Evolutionary conservation across 345 rosid species (phyloP), one percentile per base, ranked within the genome.

Genomic region (Eucalyptus microcorys): DNA sequence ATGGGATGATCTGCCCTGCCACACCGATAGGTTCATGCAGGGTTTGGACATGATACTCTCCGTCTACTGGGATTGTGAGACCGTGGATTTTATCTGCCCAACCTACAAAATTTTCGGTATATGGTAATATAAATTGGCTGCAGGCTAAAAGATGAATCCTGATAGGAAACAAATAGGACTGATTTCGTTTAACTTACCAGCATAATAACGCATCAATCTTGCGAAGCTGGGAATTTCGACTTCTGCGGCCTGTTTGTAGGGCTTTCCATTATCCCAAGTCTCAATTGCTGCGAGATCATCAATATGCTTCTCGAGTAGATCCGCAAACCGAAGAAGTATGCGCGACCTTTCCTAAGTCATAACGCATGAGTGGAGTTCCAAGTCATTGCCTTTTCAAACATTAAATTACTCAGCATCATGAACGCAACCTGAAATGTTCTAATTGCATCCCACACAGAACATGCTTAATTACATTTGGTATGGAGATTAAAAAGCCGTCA

Each of bases 241-340:
- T 40, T 92, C 88, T 49, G 95, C 95, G 88, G 98, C 87, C 88
- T 97, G 99, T 85, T 94, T 95, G 85, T 87, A 97, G n/a, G 99
- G 95, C 89, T 98, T 98, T 68, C 99, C 99, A 88, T 91, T 96
- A 88, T 98, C 99, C 99, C 98, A 98, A 57, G 96, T 94, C 94
- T 98, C 99, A 21, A 98, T 95, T 40, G 96, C 93, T 14, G 99
- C 97, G 47, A 98, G 86, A 86, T 97, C 98, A 32, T 94, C 98
- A 53, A 91, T 94, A 91, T 98, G 96, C 91, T 94, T 93, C 87
- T 98, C 99, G 24, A 98, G 87, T 90, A 98, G 90, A 91, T 98
- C 99, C 66, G 99, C 98, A 81, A 95, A 96, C 11, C 96, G 96
- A 68, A 92, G 85, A 49, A 98, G 90, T 83, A 98, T 93, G 88